Percentiles rank a stretch among this genome's conserved stretches.
Conservation (phyloP, 169 alveolate species). For the Plasmodium fragile region DNA sequence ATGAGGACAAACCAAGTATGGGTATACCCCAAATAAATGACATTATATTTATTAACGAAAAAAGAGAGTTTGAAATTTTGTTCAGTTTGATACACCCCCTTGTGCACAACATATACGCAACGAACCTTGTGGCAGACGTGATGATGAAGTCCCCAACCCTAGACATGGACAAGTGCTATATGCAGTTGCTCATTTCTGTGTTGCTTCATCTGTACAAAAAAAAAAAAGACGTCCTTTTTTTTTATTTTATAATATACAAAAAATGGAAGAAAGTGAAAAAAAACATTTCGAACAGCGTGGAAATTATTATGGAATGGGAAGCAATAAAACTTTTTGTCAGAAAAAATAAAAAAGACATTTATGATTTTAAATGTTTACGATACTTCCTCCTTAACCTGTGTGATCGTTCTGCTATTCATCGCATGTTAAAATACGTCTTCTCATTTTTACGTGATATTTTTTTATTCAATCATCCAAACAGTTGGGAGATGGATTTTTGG, state of each 20-base stretch:
- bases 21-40: not conserved
- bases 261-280: constrained; percentile 24
- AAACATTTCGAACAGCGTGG: constrained; percentile 18
- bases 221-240: constrained; percentile 29
- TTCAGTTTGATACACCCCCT: constrained; percentile 49
- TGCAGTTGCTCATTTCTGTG: constrained; percentile 13
- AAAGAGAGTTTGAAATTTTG: constrained; percentile 47
- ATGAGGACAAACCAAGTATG: not conserved
- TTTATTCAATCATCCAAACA: not conserved
- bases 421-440: constrained; percentile 12
- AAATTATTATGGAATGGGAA: constrained; percentile 12
- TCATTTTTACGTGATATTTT: constrained; percentile 7
- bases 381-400: constrained; percentile 35
- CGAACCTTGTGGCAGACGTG: constrained; percentile 8
- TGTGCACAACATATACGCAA: constrained; percentile 25
- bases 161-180: constrained; percentile 29
- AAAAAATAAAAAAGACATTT: not conserved
- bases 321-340: not conserved
- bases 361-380: constrained; percentile 40
- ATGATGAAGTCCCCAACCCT: not conserved
- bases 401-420: constrained; percentile 12
- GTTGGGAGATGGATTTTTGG: constrained; percentile 17
- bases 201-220: constrained; percentile 18
- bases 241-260: constrained; percentile 51
- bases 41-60: constrained; percentile 15